Base-by-base conservation (phyloP, 495 filamentous ascomycete genomes). In the Daldinia concentrica region DNA sequence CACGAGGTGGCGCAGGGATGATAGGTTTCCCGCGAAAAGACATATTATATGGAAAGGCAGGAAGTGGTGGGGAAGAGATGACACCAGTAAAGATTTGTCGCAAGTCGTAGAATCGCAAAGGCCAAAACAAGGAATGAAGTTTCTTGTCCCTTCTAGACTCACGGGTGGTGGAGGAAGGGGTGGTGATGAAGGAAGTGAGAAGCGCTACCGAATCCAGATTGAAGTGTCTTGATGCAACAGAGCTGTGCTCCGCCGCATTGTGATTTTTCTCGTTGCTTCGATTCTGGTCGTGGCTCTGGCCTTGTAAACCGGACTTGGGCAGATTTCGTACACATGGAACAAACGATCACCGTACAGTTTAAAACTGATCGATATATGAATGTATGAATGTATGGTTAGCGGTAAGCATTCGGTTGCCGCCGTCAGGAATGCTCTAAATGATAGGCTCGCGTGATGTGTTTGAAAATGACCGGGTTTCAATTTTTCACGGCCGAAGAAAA, bases 1-100 rank as follows among this genome's bases (percentile, higher is more conserved):
- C 87, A 71, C 90, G 87, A 68, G 90, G 90, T 63, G 87, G 90
- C 57, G 86, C 84, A 58, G 91, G 91, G 32, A 90, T 81, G 57
- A 79, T 74, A 51, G 78, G 71, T 70, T 77, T 74, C 56, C 71
- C 75, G 75, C 74, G 74, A 62, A 75, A 58, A 30, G 81, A 78
- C 79, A 82, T 84, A 73, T 71, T 71, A 75, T 79, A 81, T 11
- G 77, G 75, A 45, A 83, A 84, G 1, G 80, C 77, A 26, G 77
- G 88, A 77, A 83, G 82, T 30, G 84, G 73, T 75, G 82, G 77
- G 69, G 78, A 74, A 63, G 72, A 62, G 72, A 90, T 80, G 57
- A 81, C 75, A 69, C 90, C 90, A 56, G 79, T 78, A 45, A 89
- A 63, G 45, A 85, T 77, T n/a, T 83, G 85, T 63, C 78, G 80